Conservation (phyloP, 2,329 filamentous ascomycete species). For the Sphaerulina vaccinii region DNA sequence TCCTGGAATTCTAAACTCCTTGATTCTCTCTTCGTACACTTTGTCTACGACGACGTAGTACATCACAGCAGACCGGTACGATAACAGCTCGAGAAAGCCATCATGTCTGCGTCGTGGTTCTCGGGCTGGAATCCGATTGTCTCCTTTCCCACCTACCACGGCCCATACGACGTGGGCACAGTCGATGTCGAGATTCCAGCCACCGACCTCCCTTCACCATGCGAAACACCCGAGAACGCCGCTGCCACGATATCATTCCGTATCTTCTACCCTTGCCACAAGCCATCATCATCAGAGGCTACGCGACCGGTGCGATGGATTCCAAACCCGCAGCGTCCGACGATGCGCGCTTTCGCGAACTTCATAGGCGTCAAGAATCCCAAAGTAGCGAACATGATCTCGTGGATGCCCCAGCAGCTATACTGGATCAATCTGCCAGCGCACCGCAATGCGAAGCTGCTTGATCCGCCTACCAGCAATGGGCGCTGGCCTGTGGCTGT, state of each 20-base stretch:
- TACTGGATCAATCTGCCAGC: constrained; percentile 73
- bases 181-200: constrained; percentile 78
- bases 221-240: constrained; percentile 53
- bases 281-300: constrained; percentile 36
- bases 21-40: too few relatives aligned
- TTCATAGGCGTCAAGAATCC: constrained; percentile 65
- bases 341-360: constrained; percentile 71
- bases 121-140: constrained; percentile 64
- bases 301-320: constrained; percentile 71
- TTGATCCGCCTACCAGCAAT: constrained; percentile 47
- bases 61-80: too few relatives aligned
- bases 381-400: constrained; percentile 29
- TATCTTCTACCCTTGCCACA: constrained; percentile 72
- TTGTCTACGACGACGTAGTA: too few relatives aligned
- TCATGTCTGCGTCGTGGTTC: constrained; percentile 37
- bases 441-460: constrained; percentile 67
- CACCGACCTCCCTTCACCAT: constrained; percentile 53
- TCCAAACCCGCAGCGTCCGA: constrained; percentile 70
- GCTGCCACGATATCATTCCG: constrained; percentile 76
- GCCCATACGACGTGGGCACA: constrained; percentile 75
- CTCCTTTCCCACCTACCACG: constrained; percentile 70
- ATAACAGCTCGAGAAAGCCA: too few relatives aligned
- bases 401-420: constrained; percentile 60
- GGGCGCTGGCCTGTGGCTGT: constrained; percentile 75
- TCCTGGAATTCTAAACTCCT: too few relatives aligned